These are phyloP conservation scores for Penicillium sp. DNA, from an alignment of 2,329 filamentous ascomycete species.

Conservation along the genomic window DNA sequence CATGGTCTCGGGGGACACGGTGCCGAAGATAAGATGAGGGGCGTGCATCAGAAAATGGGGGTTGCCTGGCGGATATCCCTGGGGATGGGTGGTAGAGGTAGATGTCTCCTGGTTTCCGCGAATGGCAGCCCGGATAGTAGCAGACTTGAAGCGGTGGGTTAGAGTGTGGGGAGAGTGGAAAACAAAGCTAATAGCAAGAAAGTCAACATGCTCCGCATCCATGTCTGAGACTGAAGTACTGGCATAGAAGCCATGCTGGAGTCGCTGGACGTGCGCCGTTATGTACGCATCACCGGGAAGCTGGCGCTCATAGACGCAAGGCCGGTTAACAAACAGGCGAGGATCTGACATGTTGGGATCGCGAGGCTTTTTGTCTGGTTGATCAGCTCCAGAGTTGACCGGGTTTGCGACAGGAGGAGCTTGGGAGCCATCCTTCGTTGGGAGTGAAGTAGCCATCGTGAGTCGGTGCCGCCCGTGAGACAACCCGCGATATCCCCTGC, in stretches of 20 bases:
- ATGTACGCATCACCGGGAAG: conserved; percentile 52
- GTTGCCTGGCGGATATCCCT: conserved; percentile 23
- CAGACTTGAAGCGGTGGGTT: conserved; percentile 50
- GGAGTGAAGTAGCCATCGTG: not conserved
- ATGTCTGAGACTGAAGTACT: conserved; percentile 45
- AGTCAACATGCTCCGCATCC: conserved; percentile 47
- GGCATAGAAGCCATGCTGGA: conserved; percentile 52
- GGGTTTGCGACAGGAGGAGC: not conserved
- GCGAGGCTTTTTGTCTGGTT: conserved; percentile 10
- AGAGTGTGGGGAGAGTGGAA: conserved; percentile 48
- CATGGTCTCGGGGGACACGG: conserved; percentile 49
- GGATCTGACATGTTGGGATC: conserved; percentile 42
- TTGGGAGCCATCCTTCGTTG: not conserved
- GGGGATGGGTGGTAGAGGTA: not conserved
- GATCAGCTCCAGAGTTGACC: not conserved
- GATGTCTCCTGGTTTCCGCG: conserved; percentile 6
- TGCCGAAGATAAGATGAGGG: conserved; percentile 51
- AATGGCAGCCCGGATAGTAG: conserved; percentile 44
- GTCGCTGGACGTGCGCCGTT: conserved; percentile 51
- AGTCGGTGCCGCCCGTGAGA: conserved; percentile 9
- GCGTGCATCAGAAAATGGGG: conserved; percentile 53
- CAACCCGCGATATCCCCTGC: conserved; percentile 6
- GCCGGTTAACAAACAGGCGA: conserved; percentile 38
- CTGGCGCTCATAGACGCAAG: conserved; percentile 52
- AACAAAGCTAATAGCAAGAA: conserved; percentile 52